phyloP scores from a whole-genome alignment of 2,329 filamentous ascomycete genomes.

The Talaromyces marneffei region DNA sequence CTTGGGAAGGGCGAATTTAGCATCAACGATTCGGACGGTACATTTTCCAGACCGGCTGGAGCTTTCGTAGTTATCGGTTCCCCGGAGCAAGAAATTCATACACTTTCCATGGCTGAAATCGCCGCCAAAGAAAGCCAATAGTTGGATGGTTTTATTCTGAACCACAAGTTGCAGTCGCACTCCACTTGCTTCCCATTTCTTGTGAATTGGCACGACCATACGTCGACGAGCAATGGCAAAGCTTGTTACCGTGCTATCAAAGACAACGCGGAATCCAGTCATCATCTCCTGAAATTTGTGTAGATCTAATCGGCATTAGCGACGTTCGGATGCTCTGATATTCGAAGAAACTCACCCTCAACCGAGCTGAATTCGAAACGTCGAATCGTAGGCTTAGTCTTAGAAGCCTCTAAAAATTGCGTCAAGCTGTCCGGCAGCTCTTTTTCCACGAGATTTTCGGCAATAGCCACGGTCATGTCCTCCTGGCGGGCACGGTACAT shows the following conservation, averaged over 20 bases:
- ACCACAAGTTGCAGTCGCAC: constrained; percentile 75
- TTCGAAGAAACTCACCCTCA: constrained; percentile 24
- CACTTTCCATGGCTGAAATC: constrained; percentile 81
- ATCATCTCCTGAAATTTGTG: constrained; percentile 73
- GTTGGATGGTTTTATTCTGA: constrained; percentile 67
- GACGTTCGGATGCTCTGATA: too few relatives aligned
- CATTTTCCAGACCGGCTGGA: constrained; percentile 60
- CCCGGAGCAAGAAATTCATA: constrained; percentile 82
- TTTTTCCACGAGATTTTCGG: constrained; percentile 58
- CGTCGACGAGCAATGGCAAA: constrained; percentile 78
- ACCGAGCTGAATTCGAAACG: constrained; percentile 63
- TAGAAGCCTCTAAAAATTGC: constrained; percentile 56
- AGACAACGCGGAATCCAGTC: constrained; percentile 72
- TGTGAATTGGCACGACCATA: constrained; percentile 89
- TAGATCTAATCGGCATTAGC: constrained; percentile 48
- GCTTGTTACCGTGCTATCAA: constrained; percentile 62
- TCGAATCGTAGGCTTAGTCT: constrained; percentile 60
- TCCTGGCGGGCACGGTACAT: constrained; percentile 67
- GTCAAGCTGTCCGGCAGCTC: constrained; percentile 59
- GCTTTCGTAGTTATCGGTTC: constrained; percentile 74
- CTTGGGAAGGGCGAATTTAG: constrained; percentile 78
- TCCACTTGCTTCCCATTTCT: constrained; percentile 82
- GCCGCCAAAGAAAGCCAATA: constrained; percentile 74
- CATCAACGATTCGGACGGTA: constrained; percentile 75
- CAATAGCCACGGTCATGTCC: constrained; percentile 71